Evolutionary conservation across 2,329 filamentous ascomycete genomes (phyloP).

Genomic region (Lecanicillium sp.): DNA sequence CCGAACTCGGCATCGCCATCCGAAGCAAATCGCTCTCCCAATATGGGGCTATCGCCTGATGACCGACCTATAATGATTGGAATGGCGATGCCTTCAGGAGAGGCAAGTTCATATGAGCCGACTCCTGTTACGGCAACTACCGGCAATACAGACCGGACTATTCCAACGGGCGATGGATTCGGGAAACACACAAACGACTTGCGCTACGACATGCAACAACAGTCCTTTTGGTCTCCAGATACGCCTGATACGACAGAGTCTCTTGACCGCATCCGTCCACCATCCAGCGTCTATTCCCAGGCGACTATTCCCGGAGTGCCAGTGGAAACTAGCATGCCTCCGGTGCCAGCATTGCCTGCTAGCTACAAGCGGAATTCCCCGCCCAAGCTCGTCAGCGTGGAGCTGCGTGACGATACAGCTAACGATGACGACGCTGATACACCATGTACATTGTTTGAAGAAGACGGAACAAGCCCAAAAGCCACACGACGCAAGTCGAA

Average conservation of each 20-base stretch:
- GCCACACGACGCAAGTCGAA: conserved; percentile 27
- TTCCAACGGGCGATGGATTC: neutral
- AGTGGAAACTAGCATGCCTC: conserved; percentile 38
- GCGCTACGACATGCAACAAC: conserved; percentile 27
- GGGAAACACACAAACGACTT: conserved; percentile 10
- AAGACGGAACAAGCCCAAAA: conserved; percentile 46
- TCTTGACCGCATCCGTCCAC: conserved; percentile 32
- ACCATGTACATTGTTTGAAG: conserved; percentile 62
- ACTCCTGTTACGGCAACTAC: conserved; percentile 28
- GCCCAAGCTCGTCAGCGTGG: conserved; percentile 29
- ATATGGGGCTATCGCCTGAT: conserved; percentile 53
- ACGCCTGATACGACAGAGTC: conserved; percentile 43
- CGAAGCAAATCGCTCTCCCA: conserved; percentile 15
- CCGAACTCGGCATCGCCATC: conserved; percentile 19
- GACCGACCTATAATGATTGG: conserved; percentile 69
- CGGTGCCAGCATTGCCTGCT: conserved; percentile 51
- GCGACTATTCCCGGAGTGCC: conserved; percentile 29
- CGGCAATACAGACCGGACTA: too few species aligned
- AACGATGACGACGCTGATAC: conserved; percentile 41
- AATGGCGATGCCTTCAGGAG: conserved; percentile 51
- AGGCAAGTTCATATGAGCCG: conserved; percentile 15
- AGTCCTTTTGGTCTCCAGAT: conserved; percentile 54
- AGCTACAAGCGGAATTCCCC: conserved; percentile 26
- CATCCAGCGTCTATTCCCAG: conserved; percentile 57
- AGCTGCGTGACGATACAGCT: conserved; percentile 21